Evolutionary conservation across 352 stramenopile genomes (phyloP), one percentile per base, ranked within the genome.

Genomic region (Phytophthora crassamura): DNA sequence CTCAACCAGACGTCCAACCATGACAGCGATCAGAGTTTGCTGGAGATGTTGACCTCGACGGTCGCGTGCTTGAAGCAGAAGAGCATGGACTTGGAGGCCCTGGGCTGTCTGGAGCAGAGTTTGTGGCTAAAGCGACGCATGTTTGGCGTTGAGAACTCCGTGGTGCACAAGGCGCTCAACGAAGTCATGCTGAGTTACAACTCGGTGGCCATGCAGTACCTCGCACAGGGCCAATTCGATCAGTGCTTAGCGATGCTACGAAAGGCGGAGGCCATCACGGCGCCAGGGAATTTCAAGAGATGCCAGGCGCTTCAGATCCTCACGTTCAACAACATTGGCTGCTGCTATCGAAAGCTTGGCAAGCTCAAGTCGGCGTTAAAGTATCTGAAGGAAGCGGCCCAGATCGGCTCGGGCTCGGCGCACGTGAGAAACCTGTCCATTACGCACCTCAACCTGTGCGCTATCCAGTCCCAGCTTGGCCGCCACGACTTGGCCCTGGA

Each of bases 251-350:
- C 72, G 1, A 81, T 92, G 74, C 70, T 94, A 18, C 78, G 78
- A 14, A 94, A 94, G 59, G 86, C 82, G 0, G 83, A 92, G 30
- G 79, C 77, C 4, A 84, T 94, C 46, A 88, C 82, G 0, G 73
- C 75, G 0, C 82, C 85, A 0, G 83, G 77, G 1, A 94, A 90
- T 39, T 94, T 94, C 50, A 71, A 64, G 15, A 66, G 77, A 42
- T 84, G 76, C 20, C 72, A 91, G 42, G 81, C 86, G n/a, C 63
- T 92, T 4, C 83, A 89, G 57, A 90, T 94, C 50, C 73, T 94
- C 32, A 94, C 86, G 25, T 90, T 84, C 67, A 94, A 94, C 57
- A 94, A 92, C 60, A 80, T 94, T 16, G 86, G 83, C 16, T 92
- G 86, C 59, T 92, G 83, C 48, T 94, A 92, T 64, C 86, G 86